Evolutionary conservation across 2,329 filamentous ascomycete genomes (phyloP).

Genomic region (Botryotinia globosa): DNA sequence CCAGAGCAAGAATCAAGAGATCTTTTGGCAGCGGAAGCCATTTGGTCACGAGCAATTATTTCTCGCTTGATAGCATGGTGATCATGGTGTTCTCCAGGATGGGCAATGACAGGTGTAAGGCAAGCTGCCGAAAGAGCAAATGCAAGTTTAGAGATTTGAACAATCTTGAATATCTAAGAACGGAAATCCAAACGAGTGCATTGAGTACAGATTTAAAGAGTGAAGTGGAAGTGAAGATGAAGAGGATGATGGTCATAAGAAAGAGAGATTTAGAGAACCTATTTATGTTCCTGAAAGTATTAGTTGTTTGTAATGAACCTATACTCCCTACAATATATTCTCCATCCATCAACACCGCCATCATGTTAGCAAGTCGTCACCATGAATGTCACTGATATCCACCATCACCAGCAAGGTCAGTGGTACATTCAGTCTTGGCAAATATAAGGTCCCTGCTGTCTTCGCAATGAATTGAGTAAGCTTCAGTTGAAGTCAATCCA

Average conservation of each 20-base stretch:
- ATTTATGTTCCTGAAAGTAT: neutral
- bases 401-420: neutral
- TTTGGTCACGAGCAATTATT: conserved; percentile 13
- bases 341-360: neutral
- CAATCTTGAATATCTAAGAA: neutral
- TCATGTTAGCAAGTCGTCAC: neutral
- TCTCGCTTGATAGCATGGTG: conserved; percentile 18
- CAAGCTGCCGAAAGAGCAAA: conserved; percentile 2
- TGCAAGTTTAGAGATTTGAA: conserved; percentile 11
- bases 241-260: neutral
- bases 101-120: conserved; percentile 6
- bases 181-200: neutral
- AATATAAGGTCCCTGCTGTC: neutral
- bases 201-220: neutral
- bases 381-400: neutral
- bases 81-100: conserved; percentile 20
- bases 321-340: neutral
- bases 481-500: neutral
- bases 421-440: neutral
- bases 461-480: conserved; percentile 18
- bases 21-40: conserved; percentile 16
- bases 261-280: neutral
- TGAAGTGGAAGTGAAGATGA: neutral
- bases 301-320: neutral
- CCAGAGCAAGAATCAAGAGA: conserved; percentile 39